Percentiles rank a stretch among this genome's conserved stretches.
Conservation (phyloP, 495 filamentous ascomycete genomes). For the Aspergillus indologenus region DNA sequence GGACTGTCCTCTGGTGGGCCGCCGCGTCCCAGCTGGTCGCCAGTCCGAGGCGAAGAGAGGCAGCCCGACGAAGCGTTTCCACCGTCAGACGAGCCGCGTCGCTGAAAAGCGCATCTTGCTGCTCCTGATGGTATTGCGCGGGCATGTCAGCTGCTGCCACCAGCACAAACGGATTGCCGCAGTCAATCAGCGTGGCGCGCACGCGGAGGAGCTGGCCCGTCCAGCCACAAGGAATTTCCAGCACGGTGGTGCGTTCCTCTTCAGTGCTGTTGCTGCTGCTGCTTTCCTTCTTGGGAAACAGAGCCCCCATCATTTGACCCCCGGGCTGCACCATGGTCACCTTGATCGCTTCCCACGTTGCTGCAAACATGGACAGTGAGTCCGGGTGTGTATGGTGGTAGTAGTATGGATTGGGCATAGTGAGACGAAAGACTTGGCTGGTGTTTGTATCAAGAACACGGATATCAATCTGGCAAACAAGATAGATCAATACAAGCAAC, state of each 20-base stretch:
- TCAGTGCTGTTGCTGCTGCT: slow-evolving; percentile 13
- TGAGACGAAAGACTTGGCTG: no score
- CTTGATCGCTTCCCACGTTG: no score
- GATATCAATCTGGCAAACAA: no score
- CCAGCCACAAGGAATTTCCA: slow-evolving; percentile 31
- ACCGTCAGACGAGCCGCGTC: not conserved
- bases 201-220: slow-evolving; percentile 32
- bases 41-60: slow-evolving; percentile 28
- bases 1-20: slow-evolving; percentile 21
- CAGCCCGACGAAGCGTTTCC: slow-evolving; percentile 29
- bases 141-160: slow-evolving; percentile 26
- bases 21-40: slow-evolving; percentile 19
- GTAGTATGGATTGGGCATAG: no score
- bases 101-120: not conserved
- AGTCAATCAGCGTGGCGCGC: slow-evolving; percentile 29
- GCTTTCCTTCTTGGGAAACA: no score
- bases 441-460: no score
- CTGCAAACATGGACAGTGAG: no score
- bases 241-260: slow-evolving; percentile 25
- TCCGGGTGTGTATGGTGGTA: no score
- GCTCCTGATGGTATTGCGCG: not conserved
- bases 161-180: slow-evolving; percentile 35
- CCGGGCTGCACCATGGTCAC: no score
- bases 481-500: no score
- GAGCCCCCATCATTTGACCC: no score